Conservation (phyloP, 192 early-diverging fungal species). For the Lobosporangium transversale region DNA sequence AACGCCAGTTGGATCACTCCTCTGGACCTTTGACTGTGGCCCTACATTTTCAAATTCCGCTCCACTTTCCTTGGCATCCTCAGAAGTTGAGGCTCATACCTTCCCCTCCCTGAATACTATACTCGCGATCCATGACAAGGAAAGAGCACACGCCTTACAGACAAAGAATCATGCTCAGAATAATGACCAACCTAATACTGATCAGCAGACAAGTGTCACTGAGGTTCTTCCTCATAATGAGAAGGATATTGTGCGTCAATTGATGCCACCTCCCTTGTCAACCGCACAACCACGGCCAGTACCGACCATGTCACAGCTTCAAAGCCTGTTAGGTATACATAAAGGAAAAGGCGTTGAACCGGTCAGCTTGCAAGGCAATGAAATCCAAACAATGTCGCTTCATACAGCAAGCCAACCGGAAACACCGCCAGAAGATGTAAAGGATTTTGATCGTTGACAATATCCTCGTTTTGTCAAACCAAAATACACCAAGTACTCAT, state of each 20-base stretch:
- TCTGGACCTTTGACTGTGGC: slow-evolving; percentile 49
- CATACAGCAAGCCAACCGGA: too few species aligned
- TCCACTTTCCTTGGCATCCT: slow-evolving; percentile 7
- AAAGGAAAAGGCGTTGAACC: not conserved
- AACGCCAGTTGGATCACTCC: slow-evolving; percentile 25
- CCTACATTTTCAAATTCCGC: slow-evolving; percentile 18
- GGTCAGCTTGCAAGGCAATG: not conserved
- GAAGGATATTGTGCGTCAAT: too few species aligned
- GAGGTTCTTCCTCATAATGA: too few species aligned
- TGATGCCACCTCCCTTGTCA: not conserved
- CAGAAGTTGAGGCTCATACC: slow-evolving; percentile 10
- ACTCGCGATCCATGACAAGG: slow-evolving; percentile 7
- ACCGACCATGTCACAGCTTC: slow-evolving; percentile 30
- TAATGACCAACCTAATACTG: too few species aligned
- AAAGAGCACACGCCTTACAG: not conserved
- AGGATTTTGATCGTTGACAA: too few species aligned
- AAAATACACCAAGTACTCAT: too few species aligned
- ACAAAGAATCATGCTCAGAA: not conserved
- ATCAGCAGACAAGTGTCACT: too few species aligned
- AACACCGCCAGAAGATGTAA: too few species aligned
- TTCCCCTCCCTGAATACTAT: slow-evolving; percentile 26
- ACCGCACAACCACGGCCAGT: not conserved
- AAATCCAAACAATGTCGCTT: not conserved
- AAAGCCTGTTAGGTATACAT: slow-evolving; percentile 11
- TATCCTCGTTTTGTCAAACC: too few species aligned